Evolutionary conservation across 2,329 filamentous ascomycete species (phyloP).

Genomic region (Neonectria neomacrospora): DNA sequence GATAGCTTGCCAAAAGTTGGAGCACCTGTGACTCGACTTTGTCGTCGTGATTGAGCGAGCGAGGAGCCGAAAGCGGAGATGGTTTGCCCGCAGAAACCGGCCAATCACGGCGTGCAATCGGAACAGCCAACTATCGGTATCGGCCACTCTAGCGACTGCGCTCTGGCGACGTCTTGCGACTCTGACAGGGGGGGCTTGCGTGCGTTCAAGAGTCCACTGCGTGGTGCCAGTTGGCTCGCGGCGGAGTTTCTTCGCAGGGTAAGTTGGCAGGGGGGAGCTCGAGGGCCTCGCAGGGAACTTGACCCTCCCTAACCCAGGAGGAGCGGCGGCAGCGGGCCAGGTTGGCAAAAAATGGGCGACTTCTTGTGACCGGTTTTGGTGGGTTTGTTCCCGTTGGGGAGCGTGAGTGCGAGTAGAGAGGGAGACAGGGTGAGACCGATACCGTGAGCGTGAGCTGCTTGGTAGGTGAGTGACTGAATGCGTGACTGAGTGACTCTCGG

Average conservation of each 20-base stretch:
- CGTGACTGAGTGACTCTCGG: slow-evolving; percentile 16
- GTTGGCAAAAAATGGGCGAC: slow-evolving; percentile 31
- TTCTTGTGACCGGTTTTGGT: slow-evolving; percentile 34
- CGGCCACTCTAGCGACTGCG: background rate
- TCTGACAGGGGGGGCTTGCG: slow-evolving; percentile 12
- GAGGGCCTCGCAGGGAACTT: slow-evolving; percentile 29
- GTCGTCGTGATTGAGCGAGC: slow-evolving; percentile 42
- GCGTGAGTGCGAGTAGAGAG: slow-evolving; percentile 16
- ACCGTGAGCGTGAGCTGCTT: background rate
- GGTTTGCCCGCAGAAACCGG: slow-evolving; percentile 34
- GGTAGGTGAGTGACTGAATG: slow-evolving; percentile 10
- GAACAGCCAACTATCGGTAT: slow-evolving; percentile 37
- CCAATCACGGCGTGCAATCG: slow-evolving; percentile 42
- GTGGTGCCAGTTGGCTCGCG: slow-evolving; percentile 31
- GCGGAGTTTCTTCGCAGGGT: background rate
- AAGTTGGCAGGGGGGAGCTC: slow-evolving; percentile 23
- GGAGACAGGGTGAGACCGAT: slow-evolving; percentile 4
- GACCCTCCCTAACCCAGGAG: slow-evolving; percentile 17
- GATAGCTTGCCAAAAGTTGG: slow-evolving; percentile 31
- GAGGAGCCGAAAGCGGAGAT: slow-evolving; percentile 46
- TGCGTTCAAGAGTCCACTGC: slow-evolving; percentile 7
- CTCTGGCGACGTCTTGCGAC: background rate
- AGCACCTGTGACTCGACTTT: slow-evolving; percentile 42
- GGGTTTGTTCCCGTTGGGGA: slow-evolving; percentile 29
- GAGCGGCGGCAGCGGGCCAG: slow-evolving; percentile 22